Base-by-base conservation (phyloP, 768 basidiomycete species). In the Pisolithus marmoratus region DNA sequence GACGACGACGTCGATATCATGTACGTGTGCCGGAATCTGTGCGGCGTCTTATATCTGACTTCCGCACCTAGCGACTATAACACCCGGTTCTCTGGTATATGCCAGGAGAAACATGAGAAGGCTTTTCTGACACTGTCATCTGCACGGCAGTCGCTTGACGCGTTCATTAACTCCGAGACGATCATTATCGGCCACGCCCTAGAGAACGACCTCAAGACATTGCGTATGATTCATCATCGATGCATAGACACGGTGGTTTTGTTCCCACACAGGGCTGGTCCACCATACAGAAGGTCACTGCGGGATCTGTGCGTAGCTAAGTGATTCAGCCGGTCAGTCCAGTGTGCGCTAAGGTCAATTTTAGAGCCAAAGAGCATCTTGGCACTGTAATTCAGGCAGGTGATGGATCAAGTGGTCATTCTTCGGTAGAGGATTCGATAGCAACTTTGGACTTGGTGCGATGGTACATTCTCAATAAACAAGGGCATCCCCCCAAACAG, bases 151-250 rank as follows among this genome's bases (percentile, higher is more conserved):
- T 81, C 85, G 0, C 75, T 96, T 9, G 83, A 87, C 54, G 66
- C 74, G 15, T 73, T 89, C 62, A 85, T 98, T 50, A 83, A 85
- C 49, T 71, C 83, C 14, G 73, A 88, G 8, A 97, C 95, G 1
- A 85, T 97, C 57, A 72, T 98, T 34, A 84, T 97, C 50, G 95
- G 95, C 2, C 87, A 89, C 68, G 90, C 85, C 0, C 75, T 98
- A 19, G 95, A 98, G 56, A 98, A 98, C 66, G 96, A 99, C 64
- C 71, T 99, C 57, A 89, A 86, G 65, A 87, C 95, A 8, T 71
- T 99, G 56, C 79, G 96, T 15, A 83, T 98, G 60, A 70, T 98
- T 1, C 96, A 99, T 65, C 77, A 80, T 53, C 80, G 75, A 54
- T 85, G 92, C 54, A 78, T 99, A 27, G 96, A 99, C 61, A 98